Percentiles rank a stretch among this genome's conserved stretches.
Evolutionary conservation across 1,284 basidiomycete genomes (phyloP).

Genomic region (Albatrellus sp.): DNA sequence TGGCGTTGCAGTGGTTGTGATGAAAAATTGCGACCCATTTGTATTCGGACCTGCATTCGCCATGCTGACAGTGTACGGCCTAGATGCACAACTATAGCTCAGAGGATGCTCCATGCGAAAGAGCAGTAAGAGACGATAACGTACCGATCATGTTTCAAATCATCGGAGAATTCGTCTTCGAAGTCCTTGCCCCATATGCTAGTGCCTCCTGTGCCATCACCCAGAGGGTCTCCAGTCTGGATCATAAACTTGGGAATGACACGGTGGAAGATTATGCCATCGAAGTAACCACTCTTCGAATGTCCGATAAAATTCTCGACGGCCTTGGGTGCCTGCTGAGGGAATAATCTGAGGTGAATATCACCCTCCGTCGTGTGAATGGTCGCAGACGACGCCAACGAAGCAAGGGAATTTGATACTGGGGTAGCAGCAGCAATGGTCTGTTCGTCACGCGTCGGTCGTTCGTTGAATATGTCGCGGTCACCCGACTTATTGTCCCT

Average conservation of each 20-base stretch:
- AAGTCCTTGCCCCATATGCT: slow-evolving; percentile 93
- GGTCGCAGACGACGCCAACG: slow-evolving; percentile 65
- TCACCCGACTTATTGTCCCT: slow-evolving; percentile 83
- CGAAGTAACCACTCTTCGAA: slow-evolving; percentile 86
- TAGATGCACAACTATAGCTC: slow-evolving; percentile 16
- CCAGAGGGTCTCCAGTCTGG: slow-evolving; percentile 94
- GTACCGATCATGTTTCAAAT: slow-evolving; percentile 81
- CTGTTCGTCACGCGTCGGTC: slow-evolving; percentile 93
- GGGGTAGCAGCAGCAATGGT: slow-evolving; percentile 69
- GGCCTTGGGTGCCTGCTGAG: slow-evolving; percentile 83
- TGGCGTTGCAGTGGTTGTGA: slow-evolving; percentile 91
- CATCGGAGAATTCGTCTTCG: slow-evolving; percentile 90
- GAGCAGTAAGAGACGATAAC: slow-evolving; percentile 12
- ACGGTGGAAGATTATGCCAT: slow-evolving; percentile 92
- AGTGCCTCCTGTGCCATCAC: slow-evolving; percentile 94
- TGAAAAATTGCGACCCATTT: slow-evolving; percentile 97
- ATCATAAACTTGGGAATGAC: slow-evolving; percentile 99
- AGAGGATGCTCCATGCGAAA: background rate
- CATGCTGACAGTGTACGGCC: slow-evolving; percentile 97
- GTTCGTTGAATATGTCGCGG: slow-evolving; percentile 97
- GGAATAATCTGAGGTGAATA: slow-evolving; percentile 86
- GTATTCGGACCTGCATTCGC: slow-evolving; percentile 94
- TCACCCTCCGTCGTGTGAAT: slow-evolving; percentile 96
- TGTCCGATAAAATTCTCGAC: slow-evolving; percentile 98
- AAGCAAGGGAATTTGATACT: slow-evolving; percentile 38